Evolutionary conservation across 176 grass and related monocot genomes (phyloP), one percentile per base, ranked within the genome.

Genomic region (Aegilops longissima): DNA sequence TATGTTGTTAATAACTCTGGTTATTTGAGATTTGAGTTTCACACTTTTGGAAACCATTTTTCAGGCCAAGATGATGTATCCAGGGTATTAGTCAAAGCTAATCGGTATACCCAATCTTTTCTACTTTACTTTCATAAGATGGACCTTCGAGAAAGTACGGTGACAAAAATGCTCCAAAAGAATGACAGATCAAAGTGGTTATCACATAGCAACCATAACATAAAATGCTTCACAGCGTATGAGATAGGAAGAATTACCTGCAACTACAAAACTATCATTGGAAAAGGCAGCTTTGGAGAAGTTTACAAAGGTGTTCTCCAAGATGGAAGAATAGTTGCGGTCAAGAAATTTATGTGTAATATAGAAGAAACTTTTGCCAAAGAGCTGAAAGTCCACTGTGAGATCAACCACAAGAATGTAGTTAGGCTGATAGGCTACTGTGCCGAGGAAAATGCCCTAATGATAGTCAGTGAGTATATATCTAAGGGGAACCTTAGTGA

Each of bases 381-480:
- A 78, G 83, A 85, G 61, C 5, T 85, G 31, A 56, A 18, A 3
- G 44, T 85, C 6, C 83, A 78, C 49, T 39, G 38, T 65, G 82
- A 65, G 49, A 84, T 84, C 58, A 84, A 84, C 14, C 82, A 84
- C 38, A 75, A 64, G 70, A 75, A 75, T 21, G 70, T 47, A 2
- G 56, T 84, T 17, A 63, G 56, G 9, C 70, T 84, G 36, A 75
- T 84, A 21, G 82, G 70, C 21, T 74, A 20, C 6, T 84, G 82
- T 30, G 5, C 30, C 0, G 70, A 75, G 6, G 56, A 75, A 84
- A 64, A 75, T 33, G 9, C 24, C 16, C 56, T 49, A 9, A 45
- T 78, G 42, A 3, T 77, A 45, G 31, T 85, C 8, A 85, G 16
- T 9, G 62, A 85, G 6, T 85, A 78, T 42, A n/a, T 85, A 11